These are phyloP conservation scores for Debaryomycetaceae sp. DNA, from an alignment of 1,139 yeast species.

Conservation along the genomic window DNA sequence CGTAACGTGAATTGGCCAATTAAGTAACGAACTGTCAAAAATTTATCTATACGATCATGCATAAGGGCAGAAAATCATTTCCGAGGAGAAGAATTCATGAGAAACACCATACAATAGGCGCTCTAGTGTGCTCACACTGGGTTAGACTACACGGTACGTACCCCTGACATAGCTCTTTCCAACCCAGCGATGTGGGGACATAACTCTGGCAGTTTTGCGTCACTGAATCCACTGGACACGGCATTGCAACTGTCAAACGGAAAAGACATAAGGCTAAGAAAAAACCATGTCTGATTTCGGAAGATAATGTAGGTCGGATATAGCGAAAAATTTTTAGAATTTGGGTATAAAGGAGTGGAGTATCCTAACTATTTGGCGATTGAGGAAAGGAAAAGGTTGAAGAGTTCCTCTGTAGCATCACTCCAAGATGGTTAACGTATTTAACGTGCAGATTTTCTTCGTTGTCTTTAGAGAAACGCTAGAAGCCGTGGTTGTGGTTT, in stretches of 20 bases:
- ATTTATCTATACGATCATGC: not conserved
- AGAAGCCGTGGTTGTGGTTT: conserved; percentile 86
- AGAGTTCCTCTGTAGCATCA: not conserved
- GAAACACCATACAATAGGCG: no score
- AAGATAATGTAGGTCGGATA: not conserved
- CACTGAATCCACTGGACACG: no score
- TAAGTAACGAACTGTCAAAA: not conserved
- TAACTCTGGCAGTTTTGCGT: no score
- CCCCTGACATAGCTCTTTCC: no score
- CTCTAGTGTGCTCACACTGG: no score
- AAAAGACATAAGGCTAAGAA: no score
- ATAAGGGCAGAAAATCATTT: not conserved
- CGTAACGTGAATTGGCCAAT: not conserved
- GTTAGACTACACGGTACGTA: no score
- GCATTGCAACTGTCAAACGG: no score
- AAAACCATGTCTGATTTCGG: not conserved
- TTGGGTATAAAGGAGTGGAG: not conserved
- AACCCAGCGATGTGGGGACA: no score
- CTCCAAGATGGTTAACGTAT: conserved; percentile 36
- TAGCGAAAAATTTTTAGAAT: not conserved
- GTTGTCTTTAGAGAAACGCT: conserved; percentile 86
- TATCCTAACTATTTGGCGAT: not conserved
- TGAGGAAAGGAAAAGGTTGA: not conserved
- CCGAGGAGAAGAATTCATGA: not conserved
- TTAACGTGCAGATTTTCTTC: conserved; percentile 66